Evolutionary conservation across 345 rosid genomes (phyloP).

Genomic region (Euclidium syriacum): DNA sequence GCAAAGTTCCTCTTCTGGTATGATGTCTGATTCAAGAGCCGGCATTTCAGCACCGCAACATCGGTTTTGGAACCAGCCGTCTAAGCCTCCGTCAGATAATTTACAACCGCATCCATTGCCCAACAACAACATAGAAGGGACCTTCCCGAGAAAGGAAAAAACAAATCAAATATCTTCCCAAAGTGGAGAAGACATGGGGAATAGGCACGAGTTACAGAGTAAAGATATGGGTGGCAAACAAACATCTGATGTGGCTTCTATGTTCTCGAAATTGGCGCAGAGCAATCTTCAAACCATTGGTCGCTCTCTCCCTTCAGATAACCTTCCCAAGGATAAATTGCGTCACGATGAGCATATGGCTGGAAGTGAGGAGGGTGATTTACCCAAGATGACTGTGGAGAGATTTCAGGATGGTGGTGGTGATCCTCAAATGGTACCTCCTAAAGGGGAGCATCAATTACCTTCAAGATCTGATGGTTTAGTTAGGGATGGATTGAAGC

Average conservation of each 20-base stretch:
- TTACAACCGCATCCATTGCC: constrained; percentile 29
- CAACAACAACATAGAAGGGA: constrained; percentile 31
- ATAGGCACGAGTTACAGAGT: constrained; percentile 11
- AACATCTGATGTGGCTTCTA: constrained; percentile 21
- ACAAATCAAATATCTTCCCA: constrained; percentile 28
- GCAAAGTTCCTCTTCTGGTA: constrained; percentile 29
- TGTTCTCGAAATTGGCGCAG: constrained; percentile 21
- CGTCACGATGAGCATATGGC: constrained; percentile 46
- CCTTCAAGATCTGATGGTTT: constrained; percentile 35
- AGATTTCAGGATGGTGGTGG: constrained; percentile 39
- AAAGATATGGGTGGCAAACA: constrained; percentile 37
- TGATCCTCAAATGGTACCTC: constrained; percentile 36
- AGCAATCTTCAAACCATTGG: constrained; percentile 53
- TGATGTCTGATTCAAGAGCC: constrained; percentile 26
- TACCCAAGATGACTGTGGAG: constrained; percentile 39
- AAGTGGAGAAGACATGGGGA: constrained; percentile 21
- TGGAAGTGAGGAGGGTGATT: constrained; percentile 44
- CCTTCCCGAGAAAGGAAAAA: constrained; percentile 30
- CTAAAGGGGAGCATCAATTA: constrained; percentile 33
- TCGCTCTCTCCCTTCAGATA: constrained; percentile 42
- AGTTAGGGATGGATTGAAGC: constrained; percentile 28
- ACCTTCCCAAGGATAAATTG: constrained; percentile 31
- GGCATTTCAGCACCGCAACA: constrained; percentile 33
- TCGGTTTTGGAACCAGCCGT: constrained; percentile 32
- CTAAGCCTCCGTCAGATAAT: constrained; percentile 23